These are phyloP conservation scores for Kernera saxatilis DNA, from an alignment of 345 rosid genomes.

Conservation along the genomic window DNA sequence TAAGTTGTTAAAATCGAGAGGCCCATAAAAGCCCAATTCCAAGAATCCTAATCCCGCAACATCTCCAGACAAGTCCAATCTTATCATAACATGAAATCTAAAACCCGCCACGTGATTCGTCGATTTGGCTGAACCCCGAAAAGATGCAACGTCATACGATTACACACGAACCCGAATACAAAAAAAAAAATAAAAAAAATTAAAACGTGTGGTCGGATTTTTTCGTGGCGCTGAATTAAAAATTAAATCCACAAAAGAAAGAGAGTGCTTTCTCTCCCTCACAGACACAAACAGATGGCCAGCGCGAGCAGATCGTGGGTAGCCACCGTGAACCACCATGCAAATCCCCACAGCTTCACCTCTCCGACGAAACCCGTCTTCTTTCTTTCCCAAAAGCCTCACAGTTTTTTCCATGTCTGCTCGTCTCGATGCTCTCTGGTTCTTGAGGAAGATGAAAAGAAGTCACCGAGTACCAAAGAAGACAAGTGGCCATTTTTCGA, in stretches of 20 bases:
- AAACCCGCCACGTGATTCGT: slow-evolving; percentile 29
- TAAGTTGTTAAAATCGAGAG: neutral
- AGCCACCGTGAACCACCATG: slow-evolving; percentile 34
- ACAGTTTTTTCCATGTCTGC: slow-evolving; percentile 22
- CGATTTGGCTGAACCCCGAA: neutral
- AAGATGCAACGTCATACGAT: neutral
- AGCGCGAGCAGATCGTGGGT: slow-evolving; percentile 27
- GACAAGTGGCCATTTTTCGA: slow-evolving; percentile 25
- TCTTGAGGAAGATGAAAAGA: slow-evolving; percentile 41
- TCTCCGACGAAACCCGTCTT: slow-evolving; percentile 31
- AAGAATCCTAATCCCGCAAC: neutral
- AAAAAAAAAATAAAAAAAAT: neutral
- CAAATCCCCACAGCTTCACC: slow-evolving; percentile 12
- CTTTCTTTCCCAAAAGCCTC: slow-evolving; percentile 34
- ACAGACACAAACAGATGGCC: slow-evolving; percentile 13
- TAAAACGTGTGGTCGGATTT: slow-evolving; percentile 22
- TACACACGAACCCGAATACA: neutral
- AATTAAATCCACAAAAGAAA: slow-evolving; percentile 22
- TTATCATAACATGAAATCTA: slow-evolving; percentile 29
- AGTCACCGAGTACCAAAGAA: slow-evolving; percentile 29
- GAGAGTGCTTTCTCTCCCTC: neutral
- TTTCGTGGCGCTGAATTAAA: slow-evolving; percentile 12
- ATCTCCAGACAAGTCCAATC: slow-evolving; percentile 1
- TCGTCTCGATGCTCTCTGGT: slow-evolving; percentile 45
- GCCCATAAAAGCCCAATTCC: slow-evolving; percentile 15